A percentile compares a stretch with the other conserved stretches of the same genome.
Conservation (phyloP, 306 rosid genomes). For the Oemleria cerasiformis region DNA sequence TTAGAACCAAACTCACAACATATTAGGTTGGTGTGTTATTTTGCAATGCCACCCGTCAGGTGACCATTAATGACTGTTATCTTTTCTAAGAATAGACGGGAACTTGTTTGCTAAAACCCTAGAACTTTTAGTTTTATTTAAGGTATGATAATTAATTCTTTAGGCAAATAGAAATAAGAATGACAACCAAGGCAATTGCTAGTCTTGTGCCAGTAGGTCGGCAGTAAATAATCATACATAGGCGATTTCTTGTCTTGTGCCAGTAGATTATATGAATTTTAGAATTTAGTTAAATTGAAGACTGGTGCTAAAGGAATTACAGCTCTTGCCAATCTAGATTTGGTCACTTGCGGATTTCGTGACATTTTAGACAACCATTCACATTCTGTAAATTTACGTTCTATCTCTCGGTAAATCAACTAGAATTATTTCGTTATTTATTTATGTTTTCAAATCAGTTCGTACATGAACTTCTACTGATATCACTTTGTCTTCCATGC, state of each 20-base stretch:
- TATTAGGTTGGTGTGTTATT: not conserved
- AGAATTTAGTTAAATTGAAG: too few species aligned
- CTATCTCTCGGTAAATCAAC: not conserved
- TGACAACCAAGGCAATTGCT: too few species aligned
- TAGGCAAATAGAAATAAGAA: too few species aligned
- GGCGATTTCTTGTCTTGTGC: too few species aligned
- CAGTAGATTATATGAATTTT: too few species aligned
- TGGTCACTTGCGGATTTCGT: not conserved
- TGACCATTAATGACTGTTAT: not conserved
- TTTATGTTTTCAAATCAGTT: not conserved
- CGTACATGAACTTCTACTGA: not conserved
- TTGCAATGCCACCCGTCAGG: not conserved
- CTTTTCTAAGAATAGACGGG: too few species aligned
- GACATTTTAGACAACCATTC: not conserved
- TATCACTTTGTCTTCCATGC: slow-evolving; percentile 21
- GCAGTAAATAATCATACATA: not conserved
- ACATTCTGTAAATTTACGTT: not conserved
- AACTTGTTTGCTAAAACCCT: too few species aligned
- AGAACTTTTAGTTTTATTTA: too few species aligned
- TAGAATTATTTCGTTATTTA: not conserved
- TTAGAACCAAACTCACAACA: not conserved
- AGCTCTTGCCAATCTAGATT: not conserved
- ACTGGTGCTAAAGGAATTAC: not conserved
- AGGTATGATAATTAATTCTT: too few species aligned
- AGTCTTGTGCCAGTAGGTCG: not conserved